Conservation (phyloP, 2,329 filamentous ascomycete genomes). For the Fusarium scirpi region DNA sequence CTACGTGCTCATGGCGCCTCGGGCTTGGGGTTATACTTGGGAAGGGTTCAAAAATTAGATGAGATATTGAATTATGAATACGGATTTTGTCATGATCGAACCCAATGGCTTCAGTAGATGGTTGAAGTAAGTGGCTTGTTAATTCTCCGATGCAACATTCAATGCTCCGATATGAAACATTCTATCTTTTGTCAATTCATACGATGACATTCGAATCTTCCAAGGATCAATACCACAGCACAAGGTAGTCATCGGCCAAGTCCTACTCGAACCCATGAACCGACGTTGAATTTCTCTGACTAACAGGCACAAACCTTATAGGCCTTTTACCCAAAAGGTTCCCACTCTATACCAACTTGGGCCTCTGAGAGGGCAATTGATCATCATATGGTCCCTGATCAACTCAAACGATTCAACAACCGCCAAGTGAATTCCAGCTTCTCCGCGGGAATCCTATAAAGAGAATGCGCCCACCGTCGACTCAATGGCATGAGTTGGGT, state of each 20-base stretch:
- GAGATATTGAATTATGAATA: background rate
- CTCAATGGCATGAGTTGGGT: constrained; percentile 4
- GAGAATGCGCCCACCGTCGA: background rate
- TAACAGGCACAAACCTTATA: constrained; percentile 16
- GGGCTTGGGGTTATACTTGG: background rate
- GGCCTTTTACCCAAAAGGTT: background rate
- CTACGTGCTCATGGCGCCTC: background rate
- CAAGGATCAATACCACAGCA: background rate
- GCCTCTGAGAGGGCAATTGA: background rate
- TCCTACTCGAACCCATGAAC: constrained; percentile 1
- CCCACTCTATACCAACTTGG: background rate
- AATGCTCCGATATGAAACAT: constrained; percentile 2
- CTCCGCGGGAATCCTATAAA: constrained; percentile 26
- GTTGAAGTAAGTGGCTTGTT: background rate
- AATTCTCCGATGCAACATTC: background rate
- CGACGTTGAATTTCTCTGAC: constrained; percentile 22
- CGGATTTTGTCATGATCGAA: background rate
- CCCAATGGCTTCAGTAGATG: background rate
- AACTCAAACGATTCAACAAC: constrained; percentile 5
- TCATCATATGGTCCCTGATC: constrained; percentile 14
- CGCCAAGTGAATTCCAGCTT: constrained; percentile 9
- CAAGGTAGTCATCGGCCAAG: constrained; percentile 1
- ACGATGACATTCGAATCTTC: background rate
- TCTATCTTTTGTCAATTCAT: background rate
- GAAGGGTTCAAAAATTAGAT: background rate